Evolutionary conservation across 805 yeast genomes (phyloP).

Genomic region (Candida boleticola): DNA sequence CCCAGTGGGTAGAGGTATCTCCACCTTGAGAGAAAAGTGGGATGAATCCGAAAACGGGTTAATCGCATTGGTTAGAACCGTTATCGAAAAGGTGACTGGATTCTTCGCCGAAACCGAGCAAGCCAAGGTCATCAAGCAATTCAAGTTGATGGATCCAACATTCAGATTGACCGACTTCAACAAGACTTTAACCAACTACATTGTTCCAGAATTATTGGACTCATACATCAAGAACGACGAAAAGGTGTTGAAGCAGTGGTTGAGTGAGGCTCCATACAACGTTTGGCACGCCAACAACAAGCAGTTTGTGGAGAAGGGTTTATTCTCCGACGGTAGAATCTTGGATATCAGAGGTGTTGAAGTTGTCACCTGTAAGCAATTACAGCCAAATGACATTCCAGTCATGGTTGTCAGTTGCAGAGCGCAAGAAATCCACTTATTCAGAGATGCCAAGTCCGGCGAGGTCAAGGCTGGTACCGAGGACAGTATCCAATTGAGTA

Average conservation of each 20-base stretch:
- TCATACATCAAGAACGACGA: constrained; percentile 94
- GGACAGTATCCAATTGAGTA: constrained; percentile 85
- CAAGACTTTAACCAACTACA: constrained; percentile 82
- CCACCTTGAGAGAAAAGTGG: constrained; percentile 67
- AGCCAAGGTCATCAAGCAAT: constrained; percentile 84
- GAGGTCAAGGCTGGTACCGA: constrained; percentile 95
- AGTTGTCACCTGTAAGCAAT: constrained; percentile 78
- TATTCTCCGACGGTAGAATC: constrained; percentile 87
- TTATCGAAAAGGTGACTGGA: constrained; percentile 77
- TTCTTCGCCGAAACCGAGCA: constrained; percentile 95
- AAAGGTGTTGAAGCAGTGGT: constrained; percentile 79
- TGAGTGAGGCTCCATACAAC: constrained; percentile 94
- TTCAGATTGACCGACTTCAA: constrained; percentile 79
- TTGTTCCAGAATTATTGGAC: constrained; percentile 92
- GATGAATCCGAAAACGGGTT: constrained; percentile 95
- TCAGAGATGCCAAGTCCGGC: constrained; percentile 86
- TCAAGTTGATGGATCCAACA: constrained; percentile 85
- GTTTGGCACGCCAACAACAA: constrained; percentile 93
- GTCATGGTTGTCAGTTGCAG: constrained; percentile 92
- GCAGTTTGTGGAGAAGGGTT: constrained; percentile 85
- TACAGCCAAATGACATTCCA: constrained; percentile 90
- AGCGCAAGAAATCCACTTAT: constrained; percentile 92
- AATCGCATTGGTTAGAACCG: constrained; percentile 73
- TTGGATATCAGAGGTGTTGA: constrained; percentile 95
- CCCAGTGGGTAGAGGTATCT: constrained; percentile 62